phyloP scores from a whole-genome alignment of 2,329 filamentous ascomycete species.

The Samsoniella hepiali region DNA sequence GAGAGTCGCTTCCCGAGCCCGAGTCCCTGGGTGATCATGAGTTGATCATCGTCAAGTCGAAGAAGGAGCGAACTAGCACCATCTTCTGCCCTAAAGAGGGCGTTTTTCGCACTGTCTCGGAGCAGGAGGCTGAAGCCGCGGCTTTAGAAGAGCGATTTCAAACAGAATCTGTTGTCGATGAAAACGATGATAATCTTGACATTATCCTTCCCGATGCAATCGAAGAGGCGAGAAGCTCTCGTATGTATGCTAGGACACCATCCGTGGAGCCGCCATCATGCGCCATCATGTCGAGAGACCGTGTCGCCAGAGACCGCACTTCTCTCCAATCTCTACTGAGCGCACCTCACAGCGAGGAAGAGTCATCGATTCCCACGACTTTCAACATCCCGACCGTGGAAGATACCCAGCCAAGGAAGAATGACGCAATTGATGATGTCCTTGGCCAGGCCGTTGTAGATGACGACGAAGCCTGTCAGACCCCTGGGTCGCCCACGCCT shows the following conservation, averaged over 20 bases:
- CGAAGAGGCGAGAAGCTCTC: constrained; percentile 33
- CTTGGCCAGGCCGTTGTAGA: constrained; percentile 17
- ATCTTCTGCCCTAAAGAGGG: constrained; percentile 62
- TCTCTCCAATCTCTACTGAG: constrained; percentile 61
- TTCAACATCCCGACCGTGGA: constrained; percentile 40
- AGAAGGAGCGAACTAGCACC: constrained; percentile 45
- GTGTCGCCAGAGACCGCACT: constrained; percentile 51
- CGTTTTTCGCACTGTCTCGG: constrained; percentile 59
- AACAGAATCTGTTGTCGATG: constrained; percentile 26
- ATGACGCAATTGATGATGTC: background rate
- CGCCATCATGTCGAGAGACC: constrained; percentile 52
- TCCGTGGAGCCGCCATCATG: constrained; percentile 61
- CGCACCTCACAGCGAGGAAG: constrained; percentile 44
- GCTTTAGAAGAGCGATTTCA: constrained; percentile 35
- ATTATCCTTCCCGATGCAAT: constrained; percentile 24
- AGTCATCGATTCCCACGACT: constrained; percentile 36
- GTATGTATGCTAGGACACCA: constrained; percentile 55
- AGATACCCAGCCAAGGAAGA: constrained; percentile 16
- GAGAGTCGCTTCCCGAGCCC: constrained; percentile 20
- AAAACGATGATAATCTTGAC: constrained; percentile 26
- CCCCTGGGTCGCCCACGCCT: constrained; percentile 41
- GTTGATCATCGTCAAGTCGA: constrained; percentile 27
- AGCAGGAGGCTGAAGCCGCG: constrained; percentile 50
- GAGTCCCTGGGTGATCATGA: constrained; percentile 17
- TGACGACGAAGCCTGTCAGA: constrained; percentile 9